These are phyloP conservation scores for Candida namnaoensis DNA, from an alignment of 805 yeast species.

Conservation along the genomic window DNA sequence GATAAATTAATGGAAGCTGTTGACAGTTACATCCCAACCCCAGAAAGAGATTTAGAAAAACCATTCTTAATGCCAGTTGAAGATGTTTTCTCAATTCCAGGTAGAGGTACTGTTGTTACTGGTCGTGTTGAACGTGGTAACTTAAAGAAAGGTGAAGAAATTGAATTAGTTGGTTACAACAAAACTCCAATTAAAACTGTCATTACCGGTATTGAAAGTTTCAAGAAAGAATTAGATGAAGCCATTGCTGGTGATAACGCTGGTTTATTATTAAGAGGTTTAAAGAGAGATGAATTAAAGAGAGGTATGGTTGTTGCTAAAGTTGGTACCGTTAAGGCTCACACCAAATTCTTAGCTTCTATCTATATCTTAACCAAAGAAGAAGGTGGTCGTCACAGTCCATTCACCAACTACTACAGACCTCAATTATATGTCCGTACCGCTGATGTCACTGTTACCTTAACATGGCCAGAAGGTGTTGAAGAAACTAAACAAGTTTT, in stretches of 20 bases:
- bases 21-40: slow-evolving; percentile 94
- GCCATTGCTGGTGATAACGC: slow-evolving; percentile 99
- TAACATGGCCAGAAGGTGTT: slow-evolving; percentile 80
- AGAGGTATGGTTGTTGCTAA: slow-evolving; percentile 98
- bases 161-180: slow-evolving; percentile 92
- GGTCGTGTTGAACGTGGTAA: slow-evolving; percentile 99
- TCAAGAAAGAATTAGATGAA: slow-evolving; percentile 95
- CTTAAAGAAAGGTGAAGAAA: slow-evolving; percentile 96
- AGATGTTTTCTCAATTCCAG: slow-evolving; percentile 95
- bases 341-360: slow-evolving; percentile 90
- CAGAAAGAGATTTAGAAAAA: slow-evolving; percentile 90
- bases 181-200: slow-evolving; percentile 83
- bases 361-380: slow-evolving; percentile 88
- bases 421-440: slow-evolving; percentile 97
- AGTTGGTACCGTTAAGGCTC: slow-evolving; percentile 87
- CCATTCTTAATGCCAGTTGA: slow-evolving; percentile 97
- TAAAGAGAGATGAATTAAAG: slow-evolving; percentile 91
- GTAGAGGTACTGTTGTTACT: slow-evolving; percentile 99
- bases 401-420: slow-evolving; percentile 94
- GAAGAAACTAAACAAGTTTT: slow-evolving; percentile 87
- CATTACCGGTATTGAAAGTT: slow-evolving; percentile 98
- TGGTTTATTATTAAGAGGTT: slow-evolving; percentile 95
- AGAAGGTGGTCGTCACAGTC: slow-evolving; percentile 99
- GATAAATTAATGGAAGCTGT: slow-evolving; percentile 81
- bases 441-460: slow-evolving; percentile 85